Base-by-base conservation (phyloP, 2,329 filamentous ascomycete genomes). In the Sarocladiaceae sp. region DNA sequence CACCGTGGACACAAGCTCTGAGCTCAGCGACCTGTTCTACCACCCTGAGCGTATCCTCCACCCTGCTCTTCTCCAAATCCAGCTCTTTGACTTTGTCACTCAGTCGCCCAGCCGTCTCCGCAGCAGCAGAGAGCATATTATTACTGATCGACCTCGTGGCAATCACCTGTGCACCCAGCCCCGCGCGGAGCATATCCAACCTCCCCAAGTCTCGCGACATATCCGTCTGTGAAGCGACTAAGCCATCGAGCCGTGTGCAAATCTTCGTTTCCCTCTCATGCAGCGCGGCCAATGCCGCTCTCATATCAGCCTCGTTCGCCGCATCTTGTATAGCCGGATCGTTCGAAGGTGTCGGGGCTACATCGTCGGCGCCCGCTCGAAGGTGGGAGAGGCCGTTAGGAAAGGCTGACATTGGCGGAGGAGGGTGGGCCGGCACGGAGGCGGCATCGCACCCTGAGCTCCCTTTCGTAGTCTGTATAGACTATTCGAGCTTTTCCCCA, bases 21-120 rank as follows among this genome's bases (percentile, higher is more conserved):
- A 99, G 85, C 76, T 99, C 94, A 4, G 90, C 88, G 13, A 99
- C 93, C 72, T 97, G 92, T 69, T 97, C 93, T 11, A 97, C 94
- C 3, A 97, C 91, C 8, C 87, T 81, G 53, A 99, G 74, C 0
- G 94, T 97, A 49, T 91, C 86, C 67, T 94, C 92, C 8, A 99
- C 93, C 25, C 91, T 83, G 54, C 85, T 85, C 75, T 97, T 96
- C 71, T 99, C 93, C 53, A 90, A 78, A 65, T 99, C 94, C 29
- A 99, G 81, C 58, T 84, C 80, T 66, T 89, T 91, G 52, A 99
- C 94, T 51, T 91, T 88, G 63, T 84, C 84, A 52, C 91, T 96
- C 57, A 97, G 87, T 53, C 89, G 83, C 51, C 85, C 84, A 3
- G 94, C 94, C 29, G 92, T 97, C 50, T 86, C 80, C 18, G 94